Base-by-base conservation (phyloP, 495 filamentous ascomycete species). In the Cetradonia linearis region DNA sequence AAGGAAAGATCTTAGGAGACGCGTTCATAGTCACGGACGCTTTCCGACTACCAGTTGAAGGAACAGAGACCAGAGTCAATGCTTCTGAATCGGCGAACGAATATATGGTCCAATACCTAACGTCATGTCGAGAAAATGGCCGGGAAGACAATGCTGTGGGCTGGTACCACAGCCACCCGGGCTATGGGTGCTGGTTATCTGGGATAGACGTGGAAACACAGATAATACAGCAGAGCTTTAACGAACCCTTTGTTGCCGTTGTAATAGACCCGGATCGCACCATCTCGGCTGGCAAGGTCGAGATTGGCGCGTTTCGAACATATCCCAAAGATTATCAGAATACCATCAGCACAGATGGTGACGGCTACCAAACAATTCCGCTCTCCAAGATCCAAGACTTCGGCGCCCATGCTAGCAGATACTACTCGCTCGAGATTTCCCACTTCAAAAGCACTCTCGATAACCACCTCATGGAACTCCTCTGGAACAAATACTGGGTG, bases 401-500 rank as follows among this genome's bases (percentile, higher is more conserved):
- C 67, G 94, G 94, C 58, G 91, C 94, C 16, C 91, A 97, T 70
- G 84, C 83, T 4, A 87, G 81, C 65, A 81, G 84, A 40, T 99
- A 99, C 72, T 99, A 99, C 70, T 73, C 84, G 0, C 83, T 99
- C 6, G 88, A 93, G 55, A 87, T 97, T 10, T 87, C 88, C 34
- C 88, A 93, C 74, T 99, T 89, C 77, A 95, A 95, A 77, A 89
- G 85, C 58, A 85, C 86, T 5, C 84, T 99, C 34, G 94, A 99
- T 70, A 78, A 82, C 1, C 83, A 88, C 62, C 77, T 97, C 33
- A 76, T 99, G 7, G 89, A 91, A 63, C 78, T 88, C 47, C 78
- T 99, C 56, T 99, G 94, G 94, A 96, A 95, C 72, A 99, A 99
- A 70, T 99, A 99, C 75, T 99, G 94, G 94, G 92, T 97, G 28